phyloP scores from a whole-genome alignment of 2,329 filamentous ascomycete genomes.

The Akanthomyces muscarius region DNA sequence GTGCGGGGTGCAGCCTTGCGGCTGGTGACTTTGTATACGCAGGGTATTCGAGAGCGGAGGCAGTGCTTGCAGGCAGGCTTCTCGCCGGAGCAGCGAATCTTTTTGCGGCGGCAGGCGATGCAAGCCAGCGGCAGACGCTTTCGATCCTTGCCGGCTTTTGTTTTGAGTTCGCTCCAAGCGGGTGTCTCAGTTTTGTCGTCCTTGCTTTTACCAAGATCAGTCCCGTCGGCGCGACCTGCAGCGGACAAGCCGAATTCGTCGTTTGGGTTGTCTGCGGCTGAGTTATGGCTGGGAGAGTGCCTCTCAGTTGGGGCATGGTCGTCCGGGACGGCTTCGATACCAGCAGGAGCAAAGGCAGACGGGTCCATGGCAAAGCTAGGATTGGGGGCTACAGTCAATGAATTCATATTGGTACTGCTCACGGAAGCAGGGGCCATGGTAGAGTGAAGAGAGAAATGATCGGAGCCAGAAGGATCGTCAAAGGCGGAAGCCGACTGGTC shows the following conservation, averaged over 20 bases:
- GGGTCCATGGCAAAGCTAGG: constrained; percentile 21
- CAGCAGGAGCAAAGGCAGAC: constrained; percentile 25
- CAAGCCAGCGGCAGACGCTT: constrained; percentile 91
- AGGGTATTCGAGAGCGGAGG: constrained; percentile 84
- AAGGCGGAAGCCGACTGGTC: constrained; percentile 35
- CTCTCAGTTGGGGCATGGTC: constrained; percentile 39
- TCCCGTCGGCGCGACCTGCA: constrained; percentile 45
- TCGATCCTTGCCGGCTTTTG: constrained; percentile 90
- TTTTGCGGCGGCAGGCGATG: constrained; percentile 93
- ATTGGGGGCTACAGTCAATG: constrained; percentile 20
- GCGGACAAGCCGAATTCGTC: constrained; percentile 57
- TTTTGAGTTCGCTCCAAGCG: constrained; percentile 79
- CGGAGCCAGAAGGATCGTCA: constrained; percentile 27
- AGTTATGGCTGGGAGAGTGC: constrained; percentile 41
- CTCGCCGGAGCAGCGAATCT: constrained; percentile 95
- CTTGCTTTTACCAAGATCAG: constrained; percentile 52
- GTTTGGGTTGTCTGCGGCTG: constrained; percentile 49
- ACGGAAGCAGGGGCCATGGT: constrained; percentile 17
- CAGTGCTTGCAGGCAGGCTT: constrained; percentile 98
- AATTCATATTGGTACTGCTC: constrained; percentile 16
- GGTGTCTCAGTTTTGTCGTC: constrained; percentile 59
- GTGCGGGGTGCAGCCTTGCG: constrained; percentile 90
- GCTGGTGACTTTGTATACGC: constrained; percentile 95
- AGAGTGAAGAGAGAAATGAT: constrained; percentile 34
- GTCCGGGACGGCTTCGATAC: constrained; percentile 40